Evolutionary conservation across 129 eudicot species (phyloP), one percentile per base, ranked within the genome.

Genomic region (Tanacetum coccineum): DNA sequence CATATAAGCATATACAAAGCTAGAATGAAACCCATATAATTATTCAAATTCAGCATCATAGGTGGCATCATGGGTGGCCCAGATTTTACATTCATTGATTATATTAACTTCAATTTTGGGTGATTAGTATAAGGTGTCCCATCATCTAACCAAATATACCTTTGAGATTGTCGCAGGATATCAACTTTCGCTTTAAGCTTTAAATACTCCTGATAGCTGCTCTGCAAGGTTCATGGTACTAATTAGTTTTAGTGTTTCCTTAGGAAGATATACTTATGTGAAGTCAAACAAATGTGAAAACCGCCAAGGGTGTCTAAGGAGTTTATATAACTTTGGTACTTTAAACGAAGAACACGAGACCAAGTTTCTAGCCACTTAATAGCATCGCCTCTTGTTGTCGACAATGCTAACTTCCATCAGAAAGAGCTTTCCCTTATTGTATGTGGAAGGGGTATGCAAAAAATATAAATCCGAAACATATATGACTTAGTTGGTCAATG

Each of bases 171-270:
- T 58, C 76, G 82, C 58, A 79, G 72, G 48, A 76, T 53, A 62
- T 83, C 87, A 32, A 83, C 84, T 80, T 74, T 79, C 32, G 73
- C 82, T 70, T 83, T 80, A 52, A 83, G 82, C 78, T 73, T 80
- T 72, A 83, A 48, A 69, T 80, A 83, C 68, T 83, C 88, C 45
- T 80, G 85, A 55, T 83, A 80, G 73, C 65, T 76, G 59, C 47
- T 74, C 85, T 83, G 85, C 70, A 71, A 68, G 50, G 66, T 19
- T 51, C 15, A 73, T 42, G 60, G 25, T 39, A 39, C 10, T 42
- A 53, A 61, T 45, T 59, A 56, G 70, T 30, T 22, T 8, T 22
- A 14, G 13, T 64, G 4, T 45, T 44, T 47, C 19, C 19, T 14
- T 66, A 14, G 14, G 14, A 48, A 7, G 14, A 64, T 47, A 49